Base-by-base conservation (phyloP, 768 basidiomycete genomes). In the Leucosporidium scottii region DNA sequence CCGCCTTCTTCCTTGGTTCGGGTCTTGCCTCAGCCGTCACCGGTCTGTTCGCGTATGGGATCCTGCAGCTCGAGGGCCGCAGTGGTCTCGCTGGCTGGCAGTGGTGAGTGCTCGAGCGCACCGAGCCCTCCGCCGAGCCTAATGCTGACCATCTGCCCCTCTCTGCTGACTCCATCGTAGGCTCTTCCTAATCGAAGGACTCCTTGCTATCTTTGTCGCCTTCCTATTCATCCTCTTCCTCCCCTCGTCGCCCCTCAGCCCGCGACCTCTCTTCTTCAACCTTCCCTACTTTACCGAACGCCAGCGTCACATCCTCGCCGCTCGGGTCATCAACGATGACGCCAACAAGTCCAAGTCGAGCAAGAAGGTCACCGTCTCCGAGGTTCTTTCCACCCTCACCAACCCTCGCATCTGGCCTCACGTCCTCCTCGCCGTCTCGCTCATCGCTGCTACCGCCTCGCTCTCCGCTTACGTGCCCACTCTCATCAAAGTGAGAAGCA, bases 1-100 rank as follows among this genome's bases (percentile, higher is more conserved):
- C 72, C 9, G 47, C 75, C 64, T 77, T 77, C 73, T 77, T 75
- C 71, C 59, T 76, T n/a, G 77, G 74, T 10, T 71, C 63, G 15
- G 68, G 62, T 31, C 64, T 75, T 28, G 75, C 74, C 1, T 49
- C 50, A 21, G 75, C 76, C 18, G 68, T 71, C 3, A 68, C 74
- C 2, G 75, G 75, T 28, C 70, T 77, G 5, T 62, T 77, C 25
- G 75, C 74, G 0, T 74, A 72, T 49, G 77, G 73, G 1, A 75
- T 77, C 31, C 67, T 77, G 1, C 74, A 70, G 12, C 69, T 75
- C 30, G 69, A 68, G 0, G 68, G 67, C 4, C 64, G 28, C 20
- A 44, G 1, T 2, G 69, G 69, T 2, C 44, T 60, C 36, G 50
- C 66, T 13, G 69, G 69, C 4, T 71, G 65, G 65, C 39, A 44